Percentiles rank a stretch among this genome's conserved stretches.
phyloP scores from a whole-genome alignment of 2,329 filamentous ascomycete species.

The Cucurbitaria berberidis region DNA sequence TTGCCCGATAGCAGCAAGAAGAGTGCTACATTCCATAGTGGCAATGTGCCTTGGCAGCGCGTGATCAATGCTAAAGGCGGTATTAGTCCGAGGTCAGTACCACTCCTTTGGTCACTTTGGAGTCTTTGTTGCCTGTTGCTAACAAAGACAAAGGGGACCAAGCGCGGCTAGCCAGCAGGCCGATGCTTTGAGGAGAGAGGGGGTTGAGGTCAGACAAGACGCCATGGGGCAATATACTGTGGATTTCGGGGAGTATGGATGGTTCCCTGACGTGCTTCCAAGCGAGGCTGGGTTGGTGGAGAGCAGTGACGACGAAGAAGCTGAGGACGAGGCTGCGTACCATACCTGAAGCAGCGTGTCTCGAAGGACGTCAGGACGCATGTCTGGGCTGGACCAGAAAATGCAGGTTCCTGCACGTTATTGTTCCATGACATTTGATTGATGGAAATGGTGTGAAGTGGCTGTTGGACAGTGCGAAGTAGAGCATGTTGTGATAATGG shows the following conservation, averaged over 20 bases:
- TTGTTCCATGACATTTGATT: constrained; percentile 16
- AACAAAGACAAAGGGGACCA: constrained; percentile 48
- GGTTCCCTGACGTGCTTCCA: constrained; percentile 59
- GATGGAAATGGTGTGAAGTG: constrained; percentile 11
- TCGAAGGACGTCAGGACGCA: constrained; percentile 1
- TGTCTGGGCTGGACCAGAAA: constrained; percentile 1
- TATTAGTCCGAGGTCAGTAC: constrained; percentile 78
- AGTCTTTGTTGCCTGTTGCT: constrained; percentile 22
- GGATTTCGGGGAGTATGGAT: constrained; percentile 55
- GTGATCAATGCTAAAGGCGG: constrained; percentile 86
- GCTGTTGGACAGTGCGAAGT: no score
- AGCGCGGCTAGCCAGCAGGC: constrained; percentile 56
- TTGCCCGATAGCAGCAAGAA: constrained; percentile 51
- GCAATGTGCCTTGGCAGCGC: constrained; percentile 91
- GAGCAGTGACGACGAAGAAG: constrained; percentile 42
- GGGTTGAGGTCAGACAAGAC: constrained; percentile 54
- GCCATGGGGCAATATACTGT: constrained; percentile 56
- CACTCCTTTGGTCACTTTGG: constrained; percentile 11
- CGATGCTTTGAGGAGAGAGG: constrained; percentile 53
- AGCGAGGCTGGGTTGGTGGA: constrained; percentile 52
- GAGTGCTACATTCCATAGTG: constrained; percentile 66
- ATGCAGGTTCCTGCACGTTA: constrained; percentile 12
- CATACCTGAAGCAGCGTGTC: constrained; percentile 36
- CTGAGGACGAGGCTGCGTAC: constrained; percentile 40
- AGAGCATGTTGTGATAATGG: constrained; percentile 8